Percentiles rank a stretch among this genome's conserved stretches.
Conservation (phyloP, 164 flowering plant genomes). For the Euptelea pleiosperma region DNA sequence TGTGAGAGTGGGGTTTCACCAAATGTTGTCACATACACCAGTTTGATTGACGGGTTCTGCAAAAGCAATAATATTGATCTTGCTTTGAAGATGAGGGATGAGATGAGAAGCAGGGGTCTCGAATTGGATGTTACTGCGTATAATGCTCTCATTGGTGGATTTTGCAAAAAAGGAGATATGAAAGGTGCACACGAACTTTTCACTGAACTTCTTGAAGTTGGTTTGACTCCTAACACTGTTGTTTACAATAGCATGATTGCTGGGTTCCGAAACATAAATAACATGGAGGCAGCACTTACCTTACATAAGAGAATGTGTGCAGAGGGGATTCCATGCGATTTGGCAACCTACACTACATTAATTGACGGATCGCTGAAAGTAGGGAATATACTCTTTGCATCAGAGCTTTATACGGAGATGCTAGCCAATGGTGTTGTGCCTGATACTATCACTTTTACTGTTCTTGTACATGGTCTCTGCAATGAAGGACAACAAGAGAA, state of each 20-base stretch:
- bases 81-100: slow-evolving; percentile 52
- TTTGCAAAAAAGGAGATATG: slow-evolving; percentile 64
- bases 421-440: slow-evolving; percentile 52
- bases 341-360: slow-evolving; percentile 59
- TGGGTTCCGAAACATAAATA: slow-evolving; percentile 52
- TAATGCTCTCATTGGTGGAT: slow-evolving; percentile 62
- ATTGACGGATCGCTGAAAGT: slow-evolving; percentile 61
- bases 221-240: slow-evolving; percentile 49
- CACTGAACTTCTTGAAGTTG: slow-evolving; percentile 52
- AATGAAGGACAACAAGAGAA: slow-evolving; percentile 52
- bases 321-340: slow-evolving; percentile 53
- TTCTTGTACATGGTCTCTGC: slow-evolving; percentile 62
- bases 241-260: slow-evolving; percentile 63
- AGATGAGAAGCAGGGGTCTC: slow-evolving; percentile 52
- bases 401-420: slow-evolving; percentile 61
- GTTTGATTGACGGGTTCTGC: slow-evolving; percentile 59
- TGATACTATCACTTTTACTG: slow-evolving; percentile 43
- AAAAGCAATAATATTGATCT: slow-evolving; percentile 44
- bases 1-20: slow-evolving; percentile 49
- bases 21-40: slow-evolving; percentile 57
- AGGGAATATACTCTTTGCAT: slow-evolving; percentile 46
- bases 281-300: slow-evolving; percentile 54
- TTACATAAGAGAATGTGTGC: slow-evolving; percentile 52
- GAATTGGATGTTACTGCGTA: slow-evolving; percentile 50
- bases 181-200: slow-evolving; percentile 48